Evolutionary conservation across 2,329 filamentous ascomycete species (phyloP).

Genomic region (Clarireedia homoeocarpa): DNA sequence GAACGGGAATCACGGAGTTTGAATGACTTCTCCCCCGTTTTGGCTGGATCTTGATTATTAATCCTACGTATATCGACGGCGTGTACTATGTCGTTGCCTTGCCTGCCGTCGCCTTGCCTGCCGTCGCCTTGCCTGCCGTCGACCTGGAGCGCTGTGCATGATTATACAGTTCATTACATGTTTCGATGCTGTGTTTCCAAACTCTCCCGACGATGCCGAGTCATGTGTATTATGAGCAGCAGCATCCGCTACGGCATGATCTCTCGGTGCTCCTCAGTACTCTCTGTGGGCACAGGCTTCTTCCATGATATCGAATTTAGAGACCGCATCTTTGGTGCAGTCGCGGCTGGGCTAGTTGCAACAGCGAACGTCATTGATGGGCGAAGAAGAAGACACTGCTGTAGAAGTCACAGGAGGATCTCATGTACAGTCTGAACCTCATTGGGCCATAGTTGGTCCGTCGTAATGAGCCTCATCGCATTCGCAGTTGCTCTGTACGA

Average conservation of each 20-base stretch:
- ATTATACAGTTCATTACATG: no score
- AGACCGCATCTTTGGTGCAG: not conserved
- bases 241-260: not conserved
- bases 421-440: not conserved
- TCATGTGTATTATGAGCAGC: not conserved
- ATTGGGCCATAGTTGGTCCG: not conserved
- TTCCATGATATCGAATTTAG: not conserved
- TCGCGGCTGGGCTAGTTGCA: not conserved
- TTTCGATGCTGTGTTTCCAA: no score
- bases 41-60: not conserved
- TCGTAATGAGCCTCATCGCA: not conserved
- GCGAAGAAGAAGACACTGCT: not conserved
- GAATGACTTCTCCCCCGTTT: no score
- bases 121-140: not conserved
- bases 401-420: not conserved
- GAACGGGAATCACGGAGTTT: no score
- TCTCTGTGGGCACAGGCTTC: not conserved
- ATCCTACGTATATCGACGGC: not conserved
- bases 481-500: not conserved
- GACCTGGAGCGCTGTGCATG: no score
- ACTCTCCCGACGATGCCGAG: not conserved
- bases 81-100: not conserved
- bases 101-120: not conserved
- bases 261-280: not conserved
- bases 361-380: not conserved